Evolutionary conservation across 2,329 filamentous ascomycete species (phyloP).

Genomic region (Fusarium penzigii): DNA sequence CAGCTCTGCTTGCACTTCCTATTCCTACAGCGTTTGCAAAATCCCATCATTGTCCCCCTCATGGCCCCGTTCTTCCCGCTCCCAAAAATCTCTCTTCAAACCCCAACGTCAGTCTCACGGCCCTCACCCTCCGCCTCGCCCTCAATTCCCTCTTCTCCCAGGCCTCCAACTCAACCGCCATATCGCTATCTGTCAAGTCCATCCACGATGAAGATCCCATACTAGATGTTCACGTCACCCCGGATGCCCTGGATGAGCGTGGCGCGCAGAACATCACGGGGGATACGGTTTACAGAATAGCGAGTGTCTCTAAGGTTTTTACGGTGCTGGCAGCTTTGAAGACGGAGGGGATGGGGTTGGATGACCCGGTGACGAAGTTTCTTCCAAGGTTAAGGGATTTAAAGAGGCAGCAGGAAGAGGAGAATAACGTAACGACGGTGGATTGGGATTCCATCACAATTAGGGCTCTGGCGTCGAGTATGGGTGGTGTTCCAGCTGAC

Average conservation of each 20-base stretch:
- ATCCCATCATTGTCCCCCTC: conserved; percentile 9
- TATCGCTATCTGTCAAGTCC: conserved; percentile 4
- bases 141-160: background rate
- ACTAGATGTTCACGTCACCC: conserved; percentile 4
- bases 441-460: conserved; percentile 5
- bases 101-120: background rate
- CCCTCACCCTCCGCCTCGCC: too few species aligned
- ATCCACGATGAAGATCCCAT: conserved; percentile 2
- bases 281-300: conserved; percentile 7
- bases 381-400: conserved; percentile 3
- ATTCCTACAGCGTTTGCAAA: background rate
- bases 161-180: conserved; percentile 1
- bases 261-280: conserved; percentile 2
- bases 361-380: conserved; percentile 11
- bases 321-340: conserved; percentile 4
- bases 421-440: background rate
- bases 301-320: conserved; percentile 6
- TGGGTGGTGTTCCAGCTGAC: conserved; percentile 8
- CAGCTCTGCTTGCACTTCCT: background rate
- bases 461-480: conserved; percentile 3
- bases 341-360: background rate
- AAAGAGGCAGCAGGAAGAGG: conserved; percentile 1
- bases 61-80: conserved; percentile 6
- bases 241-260: conserved; percentile 1
- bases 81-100: conserved; percentile 1